These are phyloP conservation scores for Debaryomyces castellii DNA, from an alignment of 805 yeast species.

Conservation along the genomic window DNA sequence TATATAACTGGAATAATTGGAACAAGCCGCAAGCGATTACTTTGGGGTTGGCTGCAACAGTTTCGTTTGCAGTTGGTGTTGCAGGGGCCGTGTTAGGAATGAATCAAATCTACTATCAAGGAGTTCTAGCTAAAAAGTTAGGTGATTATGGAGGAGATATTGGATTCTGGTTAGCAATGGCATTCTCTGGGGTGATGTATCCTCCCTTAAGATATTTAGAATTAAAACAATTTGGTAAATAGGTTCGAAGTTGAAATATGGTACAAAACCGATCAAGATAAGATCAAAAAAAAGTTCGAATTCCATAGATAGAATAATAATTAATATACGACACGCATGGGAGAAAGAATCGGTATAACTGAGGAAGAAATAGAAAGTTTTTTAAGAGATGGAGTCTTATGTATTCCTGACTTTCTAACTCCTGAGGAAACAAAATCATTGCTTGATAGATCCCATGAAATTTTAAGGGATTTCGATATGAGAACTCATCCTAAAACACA, in stretches of 20 bases:
- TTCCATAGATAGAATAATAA: background rate
- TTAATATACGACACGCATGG: background rate
- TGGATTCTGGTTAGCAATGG: constrained; percentile 39
- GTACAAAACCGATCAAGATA: background rate
- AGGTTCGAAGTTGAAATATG: background rate
- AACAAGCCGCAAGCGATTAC: constrained; percentile 25
- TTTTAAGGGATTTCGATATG: constrained; percentile 52
- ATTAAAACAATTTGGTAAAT: constrained; percentile 26
- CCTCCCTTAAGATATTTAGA: constrained; percentile 32
- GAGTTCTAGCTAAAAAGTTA: constrained; percentile 33
- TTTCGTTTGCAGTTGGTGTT: constrained; percentile 30
- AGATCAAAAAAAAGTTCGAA: background rate
- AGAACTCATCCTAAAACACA: constrained; percentile 64
- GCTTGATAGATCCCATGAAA: constrained; percentile 40
- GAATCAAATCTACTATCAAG: constrained; percentile 39
- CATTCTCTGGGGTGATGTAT: constrained; percentile 29
- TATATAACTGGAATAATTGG: constrained; percentile 34
- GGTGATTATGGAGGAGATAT: constrained; percentile 36
- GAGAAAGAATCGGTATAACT: constrained; percentile 29
- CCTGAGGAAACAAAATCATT: constrained; percentile 39
- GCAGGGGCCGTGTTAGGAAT: constrained; percentile 42
- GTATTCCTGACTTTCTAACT: constrained; percentile 55
- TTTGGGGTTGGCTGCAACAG: constrained; percentile 33
- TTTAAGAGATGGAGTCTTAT: constrained; percentile 58
- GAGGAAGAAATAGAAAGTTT: constrained; percentile 51